Percentiles rank a stretch among this genome's conserved stretches.
Evolutionary conservation across 495 filamentous ascomycete genomes (phyloP).

Genomic region (Penicillium angulare): DNA sequence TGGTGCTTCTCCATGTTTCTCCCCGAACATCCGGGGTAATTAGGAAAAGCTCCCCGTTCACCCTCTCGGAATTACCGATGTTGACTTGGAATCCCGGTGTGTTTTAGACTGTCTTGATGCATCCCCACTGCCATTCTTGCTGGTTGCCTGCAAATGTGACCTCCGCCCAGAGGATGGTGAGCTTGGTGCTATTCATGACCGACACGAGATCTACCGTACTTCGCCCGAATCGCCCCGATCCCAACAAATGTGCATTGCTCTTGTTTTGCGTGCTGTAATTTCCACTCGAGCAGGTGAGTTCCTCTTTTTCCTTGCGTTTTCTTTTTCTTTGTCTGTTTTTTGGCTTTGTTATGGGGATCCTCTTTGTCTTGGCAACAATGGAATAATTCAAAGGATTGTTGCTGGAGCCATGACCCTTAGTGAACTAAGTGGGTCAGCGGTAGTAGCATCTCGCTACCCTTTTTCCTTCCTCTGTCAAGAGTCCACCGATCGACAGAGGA

Average conservation of each 20-base stretch:
- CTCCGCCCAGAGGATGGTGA: slow-evolving; percentile 50
- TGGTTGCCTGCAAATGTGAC: slow-evolving; percentile 87
- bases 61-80: background rate
- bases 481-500: slow-evolving; percentile 24
- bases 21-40: background rate
- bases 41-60: too few species aligned
- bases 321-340: background rate
- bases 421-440: slow-evolving; percentile 33
- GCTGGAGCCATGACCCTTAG: slow-evolving; percentile 26
- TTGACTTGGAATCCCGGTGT: slow-evolving; percentile 1
- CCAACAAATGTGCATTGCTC: slow-evolving; percentile 73
- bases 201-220: slow-evolving; percentile 69
- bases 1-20: background rate
- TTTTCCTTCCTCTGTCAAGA: slow-evolving; percentile 15
- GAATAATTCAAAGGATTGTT: slow-evolving; percentile 11
- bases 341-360: slow-evolving; percentile 1
- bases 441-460: slow-evolving; percentile 34
- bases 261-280: slow-evolving; percentile 71
- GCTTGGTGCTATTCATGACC: slow-evolving; percentile 52
- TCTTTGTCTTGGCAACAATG: background rate
- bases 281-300: slow-evolving; percentile 63
- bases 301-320: background rate
- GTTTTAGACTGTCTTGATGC: slow-evolving; percentile 64
- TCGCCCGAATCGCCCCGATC: slow-evolving; percentile 68
- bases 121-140: slow-evolving; percentile 65